A percentile compares a stretch with the other conserved stretches of the same genome.
These are phyloP conservation scores for Pachyrhizus erosus DNA, from an alignment of 306 rosid genomes.

Conservation along the genomic window DNA sequence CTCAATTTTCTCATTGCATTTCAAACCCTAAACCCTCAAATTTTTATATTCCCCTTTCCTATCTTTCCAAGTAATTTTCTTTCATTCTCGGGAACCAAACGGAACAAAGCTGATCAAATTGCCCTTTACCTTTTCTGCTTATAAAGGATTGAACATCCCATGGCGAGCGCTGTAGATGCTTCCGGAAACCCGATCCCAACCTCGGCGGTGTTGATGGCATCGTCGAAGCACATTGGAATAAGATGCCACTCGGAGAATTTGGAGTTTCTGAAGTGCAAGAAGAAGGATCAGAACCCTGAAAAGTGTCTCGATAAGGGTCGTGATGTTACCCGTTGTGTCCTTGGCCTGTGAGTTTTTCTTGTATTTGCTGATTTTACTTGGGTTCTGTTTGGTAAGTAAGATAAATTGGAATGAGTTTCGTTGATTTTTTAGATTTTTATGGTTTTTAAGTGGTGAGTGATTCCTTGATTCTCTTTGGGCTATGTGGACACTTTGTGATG, in stretches of 20 bases:
- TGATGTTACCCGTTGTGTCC: constrained; percentile 91
- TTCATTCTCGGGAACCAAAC: constrained; percentile 40
- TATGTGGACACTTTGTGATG: constrained; percentile 4
- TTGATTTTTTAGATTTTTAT: background rate
- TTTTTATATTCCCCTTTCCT: background rate
- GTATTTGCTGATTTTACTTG: background rate
- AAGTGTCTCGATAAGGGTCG: constrained; percentile 92
- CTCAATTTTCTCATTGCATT: background rate
- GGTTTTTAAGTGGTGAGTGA: background rate
- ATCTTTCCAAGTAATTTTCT: background rate
- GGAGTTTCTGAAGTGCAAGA: constrained; percentile 90
- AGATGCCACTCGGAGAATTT: constrained; percentile 81
- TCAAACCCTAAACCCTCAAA: background rate
- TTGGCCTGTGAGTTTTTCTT: constrained; percentile 66
- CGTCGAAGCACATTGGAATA: constrained; percentile 81
- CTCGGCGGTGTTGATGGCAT: constrained; percentile 87
- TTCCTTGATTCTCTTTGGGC: background rate
- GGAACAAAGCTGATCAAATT: background rate
- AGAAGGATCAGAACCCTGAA: constrained; percentile 89
- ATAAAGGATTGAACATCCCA: constrained; percentile 45
- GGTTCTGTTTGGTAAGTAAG: background rate
- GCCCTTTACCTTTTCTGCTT: background rate
- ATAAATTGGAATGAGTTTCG: background rate
- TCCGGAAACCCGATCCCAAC: constrained; percentile 93
- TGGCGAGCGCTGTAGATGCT: constrained; percentile 84